phyloP scores from a whole-genome alignment of 257 asterid genomes.

The Vinca minor region DNA sequence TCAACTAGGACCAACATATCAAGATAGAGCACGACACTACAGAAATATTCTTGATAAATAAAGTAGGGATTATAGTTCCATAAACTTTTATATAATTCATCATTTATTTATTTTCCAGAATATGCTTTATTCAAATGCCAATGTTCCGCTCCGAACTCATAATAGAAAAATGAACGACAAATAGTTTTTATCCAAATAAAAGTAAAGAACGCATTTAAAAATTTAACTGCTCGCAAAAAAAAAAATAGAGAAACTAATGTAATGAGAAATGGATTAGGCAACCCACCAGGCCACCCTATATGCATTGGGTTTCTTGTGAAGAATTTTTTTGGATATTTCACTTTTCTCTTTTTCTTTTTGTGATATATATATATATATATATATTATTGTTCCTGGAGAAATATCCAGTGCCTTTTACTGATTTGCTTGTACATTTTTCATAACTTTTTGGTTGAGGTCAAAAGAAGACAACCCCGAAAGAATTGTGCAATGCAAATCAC shows the following conservation, averaged over 20 bases:
- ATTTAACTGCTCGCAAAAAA: too few species aligned
- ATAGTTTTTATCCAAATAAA: too few species aligned
- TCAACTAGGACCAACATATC: conserved; percentile 9
- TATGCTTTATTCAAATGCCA: background rate
- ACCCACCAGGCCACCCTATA: background rate
- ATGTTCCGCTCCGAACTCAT: too few species aligned
- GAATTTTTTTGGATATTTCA: background rate
- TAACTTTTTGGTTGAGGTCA: background rate
- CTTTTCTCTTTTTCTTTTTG: background rate
- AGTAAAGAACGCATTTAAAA: too few species aligned
- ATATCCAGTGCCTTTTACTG: background rate
- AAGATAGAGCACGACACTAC: conserved; percentile 4
- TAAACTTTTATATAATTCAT: background rate
- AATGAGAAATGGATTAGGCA: background rate
- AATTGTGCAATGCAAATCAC: too few species aligned
- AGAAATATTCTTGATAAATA: background rate
- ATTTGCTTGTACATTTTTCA: background rate
- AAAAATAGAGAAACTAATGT: too few species aligned
- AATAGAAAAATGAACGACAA: too few species aligned
- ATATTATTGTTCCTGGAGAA: conserved; percentile 4
- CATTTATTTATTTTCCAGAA: background rate
- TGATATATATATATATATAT: background rate
- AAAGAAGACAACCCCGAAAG: too few species aligned
- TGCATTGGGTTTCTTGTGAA: background rate
- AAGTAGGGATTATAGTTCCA: background rate